These are phyloP conservation scores for Saccharomycopsis oosterbeekiorum DNA, from an alignment of 805 yeast genomes.

Conservation along the genomic window DNA sequence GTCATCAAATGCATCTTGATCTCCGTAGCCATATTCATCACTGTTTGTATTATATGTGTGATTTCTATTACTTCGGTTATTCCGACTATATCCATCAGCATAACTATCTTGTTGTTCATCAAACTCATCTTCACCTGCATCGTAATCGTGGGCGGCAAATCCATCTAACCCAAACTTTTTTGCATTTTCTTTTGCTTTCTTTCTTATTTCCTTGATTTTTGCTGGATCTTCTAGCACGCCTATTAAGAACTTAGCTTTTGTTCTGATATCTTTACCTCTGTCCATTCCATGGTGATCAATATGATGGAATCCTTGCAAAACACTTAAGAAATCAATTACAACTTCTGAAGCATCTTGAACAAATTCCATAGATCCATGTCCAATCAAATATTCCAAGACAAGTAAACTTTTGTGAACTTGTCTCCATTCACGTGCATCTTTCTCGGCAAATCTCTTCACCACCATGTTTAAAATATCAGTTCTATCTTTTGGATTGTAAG, in stretches of 20 bases:
- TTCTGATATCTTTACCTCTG: conserved; percentile 90
- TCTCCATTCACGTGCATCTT: conserved; percentile 93
- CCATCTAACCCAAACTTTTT: conserved; percentile 2
- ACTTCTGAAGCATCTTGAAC: conserved; percentile 82
- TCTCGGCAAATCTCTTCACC: conserved; percentile 85
- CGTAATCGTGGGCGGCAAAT: neutral
- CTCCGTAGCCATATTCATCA: conserved; percentile 41
- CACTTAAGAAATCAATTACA: conserved; percentile 65
- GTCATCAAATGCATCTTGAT: conserved; percentile 60
- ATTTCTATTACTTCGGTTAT: neutral
- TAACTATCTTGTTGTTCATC: neutral
- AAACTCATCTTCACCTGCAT: neutral
- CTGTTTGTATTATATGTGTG: neutral
- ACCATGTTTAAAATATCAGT: conserved; percentile 69
- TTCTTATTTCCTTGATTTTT: conserved; percentile 4
- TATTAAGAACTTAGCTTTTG: conserved; percentile 69
- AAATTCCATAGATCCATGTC: conserved; percentile 87
- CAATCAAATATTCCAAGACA: conserved; percentile 78
- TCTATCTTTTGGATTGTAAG: conserved; percentile 72
- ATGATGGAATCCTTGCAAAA: conserved; percentile 89
- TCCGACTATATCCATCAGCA: neutral
- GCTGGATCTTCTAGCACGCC: conserved; percentile 40
- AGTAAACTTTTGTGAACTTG: conserved; percentile 92
- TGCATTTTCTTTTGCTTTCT: conserved; percentile 3
- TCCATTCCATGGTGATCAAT: conserved; percentile 88